These are phyloP conservation scores for Aschersonia sp. DNA, from an alignment of 2,329 filamentous ascomycete species.

Conservation along the genomic window DNA sequence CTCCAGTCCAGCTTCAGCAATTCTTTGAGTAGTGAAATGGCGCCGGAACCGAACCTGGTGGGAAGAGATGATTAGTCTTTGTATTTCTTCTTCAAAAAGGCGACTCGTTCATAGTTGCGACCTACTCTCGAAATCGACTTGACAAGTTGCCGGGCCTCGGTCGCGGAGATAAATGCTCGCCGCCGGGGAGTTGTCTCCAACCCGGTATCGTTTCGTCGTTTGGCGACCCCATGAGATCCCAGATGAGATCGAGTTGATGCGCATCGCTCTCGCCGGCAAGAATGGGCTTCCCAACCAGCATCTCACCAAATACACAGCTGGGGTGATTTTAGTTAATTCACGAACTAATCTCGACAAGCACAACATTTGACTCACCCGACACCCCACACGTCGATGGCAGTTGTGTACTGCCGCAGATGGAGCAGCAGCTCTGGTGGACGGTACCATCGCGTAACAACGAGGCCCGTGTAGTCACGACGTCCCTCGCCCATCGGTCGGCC, in stretches of 20 bases:
- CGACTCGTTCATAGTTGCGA: background rate
- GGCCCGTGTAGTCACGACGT: conserved; percentile 80
- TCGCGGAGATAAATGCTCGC: conserved; percentile 56
- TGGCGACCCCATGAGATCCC: conserved; percentile 79
- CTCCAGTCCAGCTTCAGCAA: conserved; percentile 82
- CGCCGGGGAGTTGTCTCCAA: conserved; percentile 71
- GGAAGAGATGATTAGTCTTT: background rate
- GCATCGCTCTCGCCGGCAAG: conserved; percentile 77
- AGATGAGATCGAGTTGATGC: conserved; percentile 87
- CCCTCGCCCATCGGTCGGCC: conserved; percentile 75
- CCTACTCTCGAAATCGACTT: conserved; percentile 60
- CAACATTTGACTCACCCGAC: conserved; percentile 53
- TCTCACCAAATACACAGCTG: conserved; percentile 95
- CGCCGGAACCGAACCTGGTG: conserved; percentile 47
- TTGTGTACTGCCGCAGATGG: conserved; percentile 82
- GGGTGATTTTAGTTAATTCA: conserved; percentile 4
- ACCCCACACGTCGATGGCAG: conserved; percentile 95
- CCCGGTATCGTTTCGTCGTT: conserved; percentile 87
- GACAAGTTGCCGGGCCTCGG: conserved; percentile 49
- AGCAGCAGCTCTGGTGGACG: conserved; percentile 84
- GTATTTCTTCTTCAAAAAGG: too few relatives aligned
- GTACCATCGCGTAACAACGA: conserved; percentile 96
- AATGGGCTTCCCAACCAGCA: conserved; percentile 89
- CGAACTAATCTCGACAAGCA: background rate
- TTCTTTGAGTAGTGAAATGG: conserved; percentile 67